Base-by-base conservation (phyloP, 2,329 filamentous ascomycete species). In the Trichoderma semiorbis region DNA sequence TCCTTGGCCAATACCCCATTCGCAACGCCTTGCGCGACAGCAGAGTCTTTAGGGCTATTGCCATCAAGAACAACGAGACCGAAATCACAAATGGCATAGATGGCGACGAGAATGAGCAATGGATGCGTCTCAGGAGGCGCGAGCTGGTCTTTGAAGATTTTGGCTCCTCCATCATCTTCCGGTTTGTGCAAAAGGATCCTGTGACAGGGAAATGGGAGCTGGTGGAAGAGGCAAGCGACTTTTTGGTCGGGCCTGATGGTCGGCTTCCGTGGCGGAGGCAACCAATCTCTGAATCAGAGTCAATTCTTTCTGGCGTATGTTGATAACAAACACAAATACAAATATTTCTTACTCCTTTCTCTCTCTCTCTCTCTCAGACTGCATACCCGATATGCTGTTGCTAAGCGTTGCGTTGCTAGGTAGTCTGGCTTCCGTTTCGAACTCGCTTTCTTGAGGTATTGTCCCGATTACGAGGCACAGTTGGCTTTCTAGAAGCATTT, bases 21-120 rank as follows among this genome's bases (percentile, higher is more conserved):
- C 79, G 82, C 34, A 84, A 85, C 72, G 83, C 82, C 2, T 78
- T 85, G 10, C 81, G 83, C 26, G 83, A 85, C 72, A 84, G 80
- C 61, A 78, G 81, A 16, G 77, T 83, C 1, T 81, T 84, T 58
- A 74, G 79, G 1, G 83, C 82, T 5, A 81, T 85, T 62, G 80
- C 80, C 1, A 71, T 81, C 2, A 79, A 79, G 64, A 83, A 83
- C 73, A 75, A 77, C 1, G 79, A 80, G 50, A 74, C 81, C 0
- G 83, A 85, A 75, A 32, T 65, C 1, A 75, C 78, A 30, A 80
- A 80, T 64, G 75, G 74, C 3, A 71, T 64, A 12, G 81, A 82
- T 18, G 83, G 79, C 2, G 73, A 74, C 11, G 77, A 80, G 16
- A 66, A 78, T 11, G 78, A 80, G n/a, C 82, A 83, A 72, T 84